Conservation (phyloP, 1,284 basidiomycete species). For the Pseudozyma tsukubaensis region DNA sequence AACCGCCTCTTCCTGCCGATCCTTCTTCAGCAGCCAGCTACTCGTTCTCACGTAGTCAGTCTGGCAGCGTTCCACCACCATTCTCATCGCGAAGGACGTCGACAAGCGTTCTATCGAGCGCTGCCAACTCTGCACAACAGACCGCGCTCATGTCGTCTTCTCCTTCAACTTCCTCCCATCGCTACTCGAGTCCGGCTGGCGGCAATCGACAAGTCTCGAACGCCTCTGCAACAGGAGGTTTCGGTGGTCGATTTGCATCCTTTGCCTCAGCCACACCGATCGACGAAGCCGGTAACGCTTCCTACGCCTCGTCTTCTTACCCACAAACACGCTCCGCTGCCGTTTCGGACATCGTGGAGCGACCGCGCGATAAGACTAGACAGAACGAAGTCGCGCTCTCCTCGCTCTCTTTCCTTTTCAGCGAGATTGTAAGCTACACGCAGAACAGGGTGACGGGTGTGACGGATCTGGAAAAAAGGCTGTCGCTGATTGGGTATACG, state of each 20-base stretch:
- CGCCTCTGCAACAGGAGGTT: background rate
- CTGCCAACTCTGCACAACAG: constrained; percentile 17
- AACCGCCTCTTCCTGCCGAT: background rate
- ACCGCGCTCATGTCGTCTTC: constrained; percentile 12
- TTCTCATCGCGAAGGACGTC: constrained; percentile 36
- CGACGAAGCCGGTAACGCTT: constrained; percentile 3
- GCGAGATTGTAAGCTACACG: constrained; percentile 75
- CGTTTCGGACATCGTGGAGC: constrained; percentile 61
- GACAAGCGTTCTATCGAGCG: constrained; percentile 1
- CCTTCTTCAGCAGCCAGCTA: constrained; percentile 14
- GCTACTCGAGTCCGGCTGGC: constrained; percentile 1
- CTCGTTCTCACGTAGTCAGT: constrained; percentile 10
- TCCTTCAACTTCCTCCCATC: background rate
- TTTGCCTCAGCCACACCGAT: constrained; percentile 13
- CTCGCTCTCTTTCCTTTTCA: constrained; percentile 58
- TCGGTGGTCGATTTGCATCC: constrained; percentile 16
- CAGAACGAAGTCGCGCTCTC: constrained; percentile 42
- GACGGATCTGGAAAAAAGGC: constrained; percentile 81
- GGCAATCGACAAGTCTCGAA: constrained; percentile 4
- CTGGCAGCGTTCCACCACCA: constrained; percentile 11
- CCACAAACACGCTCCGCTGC: background rate
- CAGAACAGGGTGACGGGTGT: constrained; percentile 94
- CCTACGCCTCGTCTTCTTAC: background rate
- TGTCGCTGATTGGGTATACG: constrained; percentile 56
- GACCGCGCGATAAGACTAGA: constrained; percentile 59